Percentiles rank a stretch among this genome's conserved stretches.
phyloP scores from a whole-genome alignment of 495 filamentous ascomycete genomes.

The Trichoderma orchidacearum region DNA sequence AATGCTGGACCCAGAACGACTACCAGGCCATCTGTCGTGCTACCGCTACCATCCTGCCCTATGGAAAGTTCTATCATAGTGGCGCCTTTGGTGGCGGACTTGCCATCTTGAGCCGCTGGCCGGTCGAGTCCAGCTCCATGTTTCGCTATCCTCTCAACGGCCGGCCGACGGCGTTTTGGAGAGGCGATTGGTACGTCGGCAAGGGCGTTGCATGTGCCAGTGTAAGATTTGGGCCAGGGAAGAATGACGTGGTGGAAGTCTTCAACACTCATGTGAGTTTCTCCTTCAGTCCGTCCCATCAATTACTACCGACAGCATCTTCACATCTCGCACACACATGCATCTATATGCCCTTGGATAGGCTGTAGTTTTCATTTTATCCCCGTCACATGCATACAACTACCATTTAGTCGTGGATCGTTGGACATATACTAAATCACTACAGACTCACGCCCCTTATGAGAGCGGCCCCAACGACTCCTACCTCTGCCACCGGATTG shows the following conservation, averaged over 20 bases:
- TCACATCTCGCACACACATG: neutral
- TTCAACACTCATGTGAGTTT: constrained; percentile 72
- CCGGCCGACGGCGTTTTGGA: constrained; percentile 80
- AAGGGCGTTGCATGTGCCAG: constrained; percentile 84
- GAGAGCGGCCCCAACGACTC: constrained; percentile 65
- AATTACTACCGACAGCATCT: too few relatives aligned
- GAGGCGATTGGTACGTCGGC: constrained; percentile 90
- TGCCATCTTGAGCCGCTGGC: constrained; percentile 89
- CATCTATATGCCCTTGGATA: neutral
- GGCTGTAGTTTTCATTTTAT: too few relatives aligned
- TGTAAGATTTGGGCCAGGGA: constrained; percentile 55
- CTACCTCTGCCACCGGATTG: constrained; percentile 78
- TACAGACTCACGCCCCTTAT: constrained; percentile 78
- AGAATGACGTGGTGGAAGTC: constrained; percentile 66
- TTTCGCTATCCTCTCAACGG: constrained; percentile 83
- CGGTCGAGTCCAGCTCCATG: constrained; percentile 88
- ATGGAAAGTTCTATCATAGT: constrained; percentile 87
- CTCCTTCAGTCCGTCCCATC: neutral
- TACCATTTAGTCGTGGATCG: too few relatives aligned
- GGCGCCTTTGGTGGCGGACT: constrained; percentile 83
- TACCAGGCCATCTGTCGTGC: constrained; percentile 67
- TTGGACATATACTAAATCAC: constrained; percentile 5
- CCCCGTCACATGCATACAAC: neutral
- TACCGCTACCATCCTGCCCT: constrained; percentile 68
- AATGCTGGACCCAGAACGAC: constrained; percentile 90